phyloP scores from a whole-genome alignment of 2,329 filamentous ascomycete species.

The Fusarium begoniae region DNA sequence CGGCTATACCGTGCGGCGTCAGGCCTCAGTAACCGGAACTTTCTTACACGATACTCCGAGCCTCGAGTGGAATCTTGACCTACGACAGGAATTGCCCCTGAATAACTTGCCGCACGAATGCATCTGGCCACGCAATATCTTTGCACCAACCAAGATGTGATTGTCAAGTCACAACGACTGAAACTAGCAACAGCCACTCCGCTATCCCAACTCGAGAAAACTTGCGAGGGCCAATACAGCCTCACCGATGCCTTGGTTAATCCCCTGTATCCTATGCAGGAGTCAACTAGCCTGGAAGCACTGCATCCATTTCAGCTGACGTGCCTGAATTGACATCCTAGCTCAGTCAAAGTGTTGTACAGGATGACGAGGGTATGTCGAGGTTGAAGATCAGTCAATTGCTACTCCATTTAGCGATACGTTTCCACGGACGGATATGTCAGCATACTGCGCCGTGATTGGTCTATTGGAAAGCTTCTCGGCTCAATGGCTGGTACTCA shows the following conservation, averaged over 20 bases:
- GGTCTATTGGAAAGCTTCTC: background rate
- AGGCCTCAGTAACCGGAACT: constrained; percentile 14
- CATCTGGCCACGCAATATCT: constrained; percentile 13
- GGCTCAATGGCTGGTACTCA: no score
- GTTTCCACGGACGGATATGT: background rate
- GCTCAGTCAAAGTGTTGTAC: constrained; percentile 32
- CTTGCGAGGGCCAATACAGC: constrained; percentile 5
- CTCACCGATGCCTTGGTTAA: constrained; percentile 19
- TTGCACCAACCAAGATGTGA: constrained; percentile 7
- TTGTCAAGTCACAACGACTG: constrained; percentile 4
- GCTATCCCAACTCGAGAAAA: constrained; percentile 20
- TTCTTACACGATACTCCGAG: constrained; percentile 5
- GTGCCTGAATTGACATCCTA: constrained; percentile 27
- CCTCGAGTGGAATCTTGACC: constrained; percentile 14
- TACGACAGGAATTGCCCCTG: constrained; percentile 19
- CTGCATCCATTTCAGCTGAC: constrained; percentile 25
- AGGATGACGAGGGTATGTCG: constrained; percentile 14
- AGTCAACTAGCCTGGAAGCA: constrained; percentile 29
- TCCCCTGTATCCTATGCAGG: constrained; percentile 19
- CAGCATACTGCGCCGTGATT: background rate
- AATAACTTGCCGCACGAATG: constrained; percentile 21
- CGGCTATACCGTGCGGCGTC: constrained; percentile 19
- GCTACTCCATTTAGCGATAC: background rate
- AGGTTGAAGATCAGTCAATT: background rate
- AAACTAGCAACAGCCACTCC: constrained; percentile 38